Conservation (phyloP, 192 early-diverging fungal genomes). For the Backusella morwellensis region DNA sequence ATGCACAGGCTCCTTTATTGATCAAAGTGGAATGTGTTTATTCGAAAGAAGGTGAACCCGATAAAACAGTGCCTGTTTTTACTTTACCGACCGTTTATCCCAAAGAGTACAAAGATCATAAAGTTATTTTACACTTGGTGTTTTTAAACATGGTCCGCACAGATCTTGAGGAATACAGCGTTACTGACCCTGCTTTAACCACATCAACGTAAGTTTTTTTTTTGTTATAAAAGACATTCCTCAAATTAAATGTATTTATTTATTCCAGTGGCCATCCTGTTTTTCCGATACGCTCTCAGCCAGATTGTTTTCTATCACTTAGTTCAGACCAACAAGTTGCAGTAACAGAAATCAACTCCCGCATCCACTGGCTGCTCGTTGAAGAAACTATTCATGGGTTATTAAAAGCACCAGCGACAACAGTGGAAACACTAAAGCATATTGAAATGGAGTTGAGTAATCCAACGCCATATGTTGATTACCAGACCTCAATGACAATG, state of each 20-base stretch:
- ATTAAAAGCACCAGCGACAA: slow-evolving; percentile 46
- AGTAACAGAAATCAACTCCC: slow-evolving; percentile 47
- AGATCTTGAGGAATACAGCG: slow-evolving; percentile 30
- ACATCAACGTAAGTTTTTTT: neutral
- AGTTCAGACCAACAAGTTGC: slow-evolving; percentile 46
- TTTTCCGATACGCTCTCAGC: slow-evolving; percentile 30
- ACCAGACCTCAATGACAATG: slow-evolving; percentile 45
- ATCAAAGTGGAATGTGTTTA: slow-evolving; percentile 64
- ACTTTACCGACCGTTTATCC: neutral
- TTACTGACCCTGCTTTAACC: neutral
- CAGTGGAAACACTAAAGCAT: slow-evolving; percentile 41
- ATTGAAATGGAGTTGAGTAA: slow-evolving; percentile 44
- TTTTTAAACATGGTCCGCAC: slow-evolving; percentile 53
- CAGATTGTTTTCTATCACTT: slow-evolving; percentile 32
- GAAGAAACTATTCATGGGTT: slow-evolving; percentile 72
- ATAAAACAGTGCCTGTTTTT: neutral
- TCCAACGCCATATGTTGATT: slow-evolving; percentile 46
- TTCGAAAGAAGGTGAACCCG: neutral
- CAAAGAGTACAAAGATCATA: neutral
- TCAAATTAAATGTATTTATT: neutral
- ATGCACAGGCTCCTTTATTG: slow-evolving; percentile 67
- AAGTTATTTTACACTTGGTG: slow-evolving; percentile 45
- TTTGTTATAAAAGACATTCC: neutral
- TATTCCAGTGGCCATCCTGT: neutral
- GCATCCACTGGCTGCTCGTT: slow-evolving; percentile 57